Percentiles rank a stretch among this genome's conserved stretches.
Evolutionary conservation across 179 eudicot species (phyloP).

Genomic region (Silene vulgaris): DNA sequence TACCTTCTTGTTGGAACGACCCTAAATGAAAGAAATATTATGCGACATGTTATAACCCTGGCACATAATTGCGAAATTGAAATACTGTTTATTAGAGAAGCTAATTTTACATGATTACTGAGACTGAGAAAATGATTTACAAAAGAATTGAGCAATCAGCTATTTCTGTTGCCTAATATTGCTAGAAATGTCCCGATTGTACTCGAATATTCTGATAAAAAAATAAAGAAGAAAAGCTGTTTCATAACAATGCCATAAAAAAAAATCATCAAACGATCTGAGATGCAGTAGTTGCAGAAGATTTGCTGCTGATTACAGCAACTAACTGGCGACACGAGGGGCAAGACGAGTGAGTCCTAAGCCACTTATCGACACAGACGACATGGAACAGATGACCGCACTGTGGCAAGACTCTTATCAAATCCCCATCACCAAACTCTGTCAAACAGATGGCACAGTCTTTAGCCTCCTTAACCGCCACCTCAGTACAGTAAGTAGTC

Average conservation of each 20-base stretch:
- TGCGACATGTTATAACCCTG: background rate
- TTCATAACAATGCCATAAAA: background rate
- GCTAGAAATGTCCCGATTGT: background rate
- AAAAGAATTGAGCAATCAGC: slow-evolving; percentile 10
- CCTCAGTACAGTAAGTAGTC: slow-evolving; percentile 9
- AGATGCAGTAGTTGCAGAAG: slow-evolving; percentile 3
- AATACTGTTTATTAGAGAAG: background rate
- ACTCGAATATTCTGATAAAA: background rate
- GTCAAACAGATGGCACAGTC: slow-evolving; percentile 20
- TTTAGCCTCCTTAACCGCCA: background rate
- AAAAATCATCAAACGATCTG: background rate
- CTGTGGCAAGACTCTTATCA: slow-evolving; percentile 16
- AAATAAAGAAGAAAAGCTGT: background rate
- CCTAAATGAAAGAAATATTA: background rate
- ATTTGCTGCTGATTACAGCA: slow-evolving; percentile 11
- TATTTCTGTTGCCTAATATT: background rate
- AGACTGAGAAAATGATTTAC: background rate
- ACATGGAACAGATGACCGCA: slow-evolving; percentile 20
- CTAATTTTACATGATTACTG: background rate
- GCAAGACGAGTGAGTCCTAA: slow-evolving; percentile 19
- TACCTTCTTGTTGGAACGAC: no score
- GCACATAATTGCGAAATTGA: background rate
- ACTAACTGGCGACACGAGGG: slow-evolving; percentile 20
- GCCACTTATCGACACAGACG: slow-evolving; percentile 16
- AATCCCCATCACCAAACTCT: slow-evolving; percentile 17